phyloP scores from a whole-genome alignment of 345 rosid genomes.

The Corchorus capsularis region DNA sequence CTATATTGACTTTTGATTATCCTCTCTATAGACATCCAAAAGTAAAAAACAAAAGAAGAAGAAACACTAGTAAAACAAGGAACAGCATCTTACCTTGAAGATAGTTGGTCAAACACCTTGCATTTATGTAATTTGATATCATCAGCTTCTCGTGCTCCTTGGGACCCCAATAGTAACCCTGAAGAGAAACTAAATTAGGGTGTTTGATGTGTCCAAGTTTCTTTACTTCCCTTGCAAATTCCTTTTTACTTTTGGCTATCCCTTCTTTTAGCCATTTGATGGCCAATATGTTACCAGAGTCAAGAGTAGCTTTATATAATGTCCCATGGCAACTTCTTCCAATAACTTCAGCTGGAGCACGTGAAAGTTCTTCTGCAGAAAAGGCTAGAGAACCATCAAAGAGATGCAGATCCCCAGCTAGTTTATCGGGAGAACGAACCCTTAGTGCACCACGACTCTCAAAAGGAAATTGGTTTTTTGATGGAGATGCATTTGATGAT shows the following conservation, averaged over 20 bases:
- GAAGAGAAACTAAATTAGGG: conserved; percentile 80
- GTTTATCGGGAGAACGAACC: conserved; percentile 63
- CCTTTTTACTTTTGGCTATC: conserved; percentile 75
- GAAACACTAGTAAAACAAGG: not conserved
- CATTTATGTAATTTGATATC: conserved; percentile 63
- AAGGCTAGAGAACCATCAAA: conserved; percentile 62
- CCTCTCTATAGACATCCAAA: not conserved
- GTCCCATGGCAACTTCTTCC: conserved; percentile 93
- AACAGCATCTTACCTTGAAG: conserved; percentile 63
- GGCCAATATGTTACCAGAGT: conserved; percentile 58
- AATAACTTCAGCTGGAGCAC: conserved; percentile 82
- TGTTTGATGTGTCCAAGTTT: conserved; percentile 85
- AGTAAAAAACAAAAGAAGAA: not conserved
- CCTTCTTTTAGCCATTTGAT: conserved; percentile 92
- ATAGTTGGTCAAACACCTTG: conserved; percentile 64
- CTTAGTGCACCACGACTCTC: conserved; percentile 40
- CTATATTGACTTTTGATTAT: not conserved
- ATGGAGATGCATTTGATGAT: conserved; percentile 58
- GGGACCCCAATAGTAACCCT: conserved; percentile 87
- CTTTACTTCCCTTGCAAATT: conserved; percentile 83
- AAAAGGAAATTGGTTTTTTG: conserved; percentile 40
- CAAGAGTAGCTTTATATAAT: conserved; percentile 70
- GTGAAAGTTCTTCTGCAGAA: conserved; percentile 80
- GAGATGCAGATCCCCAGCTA: conserved; percentile 73
- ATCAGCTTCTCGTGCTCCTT: conserved; percentile 83